Evolutionary conservation across 257 asterid genomes (phyloP), one percentile per base, ranked within the genome.

Genomic region (Sherardia arvensis): DNA sequence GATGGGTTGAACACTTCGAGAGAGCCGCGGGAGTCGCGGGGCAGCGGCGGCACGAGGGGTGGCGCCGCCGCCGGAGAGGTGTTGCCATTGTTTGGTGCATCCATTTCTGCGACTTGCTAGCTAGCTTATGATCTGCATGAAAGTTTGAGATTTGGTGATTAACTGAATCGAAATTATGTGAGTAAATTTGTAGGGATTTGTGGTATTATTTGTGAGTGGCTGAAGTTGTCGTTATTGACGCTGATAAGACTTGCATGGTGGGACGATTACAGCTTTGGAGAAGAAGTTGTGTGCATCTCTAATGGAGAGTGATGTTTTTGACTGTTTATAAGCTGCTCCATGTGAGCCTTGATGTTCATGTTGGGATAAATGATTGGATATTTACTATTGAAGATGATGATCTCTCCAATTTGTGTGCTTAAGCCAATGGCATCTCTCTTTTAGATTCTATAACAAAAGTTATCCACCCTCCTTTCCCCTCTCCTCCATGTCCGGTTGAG

Each of bases 1-100:
- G 88, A 73, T 0, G 98, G 98, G 58, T 83, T 89, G 83, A 92
- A 92, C 2, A 92, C 95, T 62, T 92, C 98, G 8, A 92, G 77
- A 0, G 98, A 92, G 11, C 91, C 97, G 8, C 98, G 80, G 3
- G 85, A 73, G 65, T 92, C 95, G 72, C 95, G 69, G 0, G 96
- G 85, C 8, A 85, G 70, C 21, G 93, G 79, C 7, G 91, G 85
- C 4, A 73, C 70, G 63, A 69, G 40, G 1, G 80, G 32, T 0
- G 80, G 32, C 0, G 80, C 43, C 2, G 75, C n/a, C 1, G 49
- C 49, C 49, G 49, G 49, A 40, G 49, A 40, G 43, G 43, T 7
- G 43, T 81, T 49, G 18, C 43, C 70, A 74, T 84, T 75, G 20
- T 69, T 77, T 54, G 73, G 80, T 59, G 71, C 61, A 20, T 74